Evolutionary conservation across 345 rosid species (phyloP).

Genomic region (Aurinia saxatilis): DNA sequence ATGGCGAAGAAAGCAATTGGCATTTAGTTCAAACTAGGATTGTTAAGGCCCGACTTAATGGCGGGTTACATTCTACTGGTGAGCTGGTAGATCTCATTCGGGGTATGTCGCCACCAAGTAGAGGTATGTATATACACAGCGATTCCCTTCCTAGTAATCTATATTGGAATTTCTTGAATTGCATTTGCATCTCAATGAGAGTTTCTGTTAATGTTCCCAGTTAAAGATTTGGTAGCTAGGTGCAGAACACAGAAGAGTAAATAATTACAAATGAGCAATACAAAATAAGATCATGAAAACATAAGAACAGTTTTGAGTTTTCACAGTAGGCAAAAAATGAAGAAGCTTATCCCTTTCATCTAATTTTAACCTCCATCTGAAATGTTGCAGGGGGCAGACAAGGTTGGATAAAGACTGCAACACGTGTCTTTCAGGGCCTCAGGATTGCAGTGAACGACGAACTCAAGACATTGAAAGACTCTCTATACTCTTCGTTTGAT

Average conservation of each 20-base stretch:
- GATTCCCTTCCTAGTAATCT: not conserved
- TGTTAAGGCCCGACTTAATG: conserved; percentile 50
- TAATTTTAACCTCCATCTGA: not conserved
- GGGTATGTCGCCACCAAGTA: conserved; percentile 33
- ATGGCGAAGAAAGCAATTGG: conserved; percentile 93
- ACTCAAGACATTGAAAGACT: conserved; percentile 61
- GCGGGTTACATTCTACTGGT: conserved; percentile 83
- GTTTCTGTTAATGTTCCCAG: not conserved
- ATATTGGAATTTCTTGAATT: not conserved
- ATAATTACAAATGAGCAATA: not conserved
- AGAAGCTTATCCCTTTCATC: not conserved
- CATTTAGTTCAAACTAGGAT: conserved; percentile 55
- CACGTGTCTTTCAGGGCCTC: conserved; percentile 85
- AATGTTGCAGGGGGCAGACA: conserved; percentile 67
- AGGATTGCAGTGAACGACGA: conserved; percentile 94
- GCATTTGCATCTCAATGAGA: not conserved
- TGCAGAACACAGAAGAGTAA: not conserved
- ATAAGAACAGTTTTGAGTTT: not conserved
- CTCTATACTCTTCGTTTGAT: conserved; percentile 59
- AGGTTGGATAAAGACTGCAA: conserved; percentile 98
- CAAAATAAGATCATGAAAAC: not conserved
- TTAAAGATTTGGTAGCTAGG: not conserved
- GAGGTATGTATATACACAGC: conserved; percentile 32
- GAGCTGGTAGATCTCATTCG: conserved; percentile 66
- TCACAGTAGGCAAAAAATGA: not conserved